Conservation (phyloP, 306 rosid species). For the Quercus wislizeni region DNA sequence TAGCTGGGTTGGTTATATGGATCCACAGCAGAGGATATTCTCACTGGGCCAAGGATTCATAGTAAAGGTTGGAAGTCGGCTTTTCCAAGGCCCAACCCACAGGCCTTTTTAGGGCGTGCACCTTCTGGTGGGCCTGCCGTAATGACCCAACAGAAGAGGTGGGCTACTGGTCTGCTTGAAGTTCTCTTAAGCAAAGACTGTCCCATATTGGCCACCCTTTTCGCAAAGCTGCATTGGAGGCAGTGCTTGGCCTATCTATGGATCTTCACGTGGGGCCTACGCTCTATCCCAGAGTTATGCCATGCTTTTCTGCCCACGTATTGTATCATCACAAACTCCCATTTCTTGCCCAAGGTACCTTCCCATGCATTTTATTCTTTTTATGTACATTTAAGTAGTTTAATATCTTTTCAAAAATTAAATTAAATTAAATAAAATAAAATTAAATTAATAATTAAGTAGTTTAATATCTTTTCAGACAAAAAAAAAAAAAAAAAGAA, state of each 20-base stretch:
- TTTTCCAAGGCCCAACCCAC: conserved; percentile 29
- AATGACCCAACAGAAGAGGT: conserved; percentile 63
- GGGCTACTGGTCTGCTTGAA: conserved; percentile 62
- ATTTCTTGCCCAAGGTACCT: conserved; percentile 59
- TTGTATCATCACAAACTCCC: conserved; percentile 55
- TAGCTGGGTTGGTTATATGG: conserved; percentile 52
- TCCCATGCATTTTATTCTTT: too few species aligned
- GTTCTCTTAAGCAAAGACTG: conserved; percentile 37
- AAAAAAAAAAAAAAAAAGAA: too few species aligned
- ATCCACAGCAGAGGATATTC: conserved; percentile 46
- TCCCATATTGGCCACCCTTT: conserved; percentile 43
- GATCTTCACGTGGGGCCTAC: conserved; percentile 31
- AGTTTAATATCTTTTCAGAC: too few species aligned
- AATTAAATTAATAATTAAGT: too few species aligned
- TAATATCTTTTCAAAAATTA: too few species aligned
- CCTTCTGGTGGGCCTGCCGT: conserved; percentile 45
- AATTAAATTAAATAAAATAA: too few species aligned
- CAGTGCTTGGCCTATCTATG: conserved; percentile 48
- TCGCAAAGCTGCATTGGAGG: conserved; percentile 42
- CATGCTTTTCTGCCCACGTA: conserved; percentile 47
- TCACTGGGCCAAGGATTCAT: conserved; percentile 55
- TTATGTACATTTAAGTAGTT: too few species aligned
- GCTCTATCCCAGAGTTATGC: conserved; percentile 35
- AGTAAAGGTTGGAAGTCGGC: conserved; percentile 69
- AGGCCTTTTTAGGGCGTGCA: conserved; percentile 52